A percentile compares a stretch with the other conserved stretches of the same genome.
Evolutionary conservation across 225 moss, liverwort and hornwort species (phyloP).

Genomic region (Straminergon stramineum): DNA sequence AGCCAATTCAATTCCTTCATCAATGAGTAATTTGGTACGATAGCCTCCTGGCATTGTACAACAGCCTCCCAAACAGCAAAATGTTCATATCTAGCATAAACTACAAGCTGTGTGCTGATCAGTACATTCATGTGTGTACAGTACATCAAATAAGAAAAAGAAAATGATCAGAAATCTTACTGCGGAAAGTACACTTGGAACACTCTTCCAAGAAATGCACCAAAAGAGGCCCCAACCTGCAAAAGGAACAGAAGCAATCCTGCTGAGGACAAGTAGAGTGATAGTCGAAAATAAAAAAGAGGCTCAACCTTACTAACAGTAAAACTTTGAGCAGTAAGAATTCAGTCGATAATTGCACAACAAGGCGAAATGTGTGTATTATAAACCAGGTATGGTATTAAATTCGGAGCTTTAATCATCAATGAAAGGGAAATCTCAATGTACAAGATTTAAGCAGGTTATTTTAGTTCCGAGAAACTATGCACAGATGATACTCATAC

Average conservation of each 20-base stretch:
- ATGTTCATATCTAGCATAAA: background rate
- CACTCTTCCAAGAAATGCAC: slow-evolving; percentile 59
- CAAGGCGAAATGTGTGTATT: background rate
- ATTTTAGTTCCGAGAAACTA: background rate
- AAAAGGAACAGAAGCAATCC: background rate
- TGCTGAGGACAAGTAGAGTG: background rate
- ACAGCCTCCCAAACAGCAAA: background rate
- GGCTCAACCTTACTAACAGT: background rate
- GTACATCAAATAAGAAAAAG: background rate
- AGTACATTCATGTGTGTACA: background rate
- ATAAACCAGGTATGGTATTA: background rate
- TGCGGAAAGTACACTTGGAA: slow-evolving; percentile 43
- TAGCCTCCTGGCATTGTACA: background rate
- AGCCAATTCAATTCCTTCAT: background rate
- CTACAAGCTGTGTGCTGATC: background rate
- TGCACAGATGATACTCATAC: background rate
- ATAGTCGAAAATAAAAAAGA: background rate
- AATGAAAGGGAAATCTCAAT: background rate
- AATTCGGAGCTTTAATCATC: background rate
- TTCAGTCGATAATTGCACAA: background rate
- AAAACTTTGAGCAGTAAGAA: background rate
- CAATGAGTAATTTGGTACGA: background rate
- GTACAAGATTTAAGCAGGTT: background rate
- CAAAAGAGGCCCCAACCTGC: slow-evolving; percentile 78
- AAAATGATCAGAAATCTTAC: slow-evolving; percentile 11